Base-by-base conservation (phyloP, 2,329 filamentous ascomycete genomes). In the Didymella pinodella region DNA sequence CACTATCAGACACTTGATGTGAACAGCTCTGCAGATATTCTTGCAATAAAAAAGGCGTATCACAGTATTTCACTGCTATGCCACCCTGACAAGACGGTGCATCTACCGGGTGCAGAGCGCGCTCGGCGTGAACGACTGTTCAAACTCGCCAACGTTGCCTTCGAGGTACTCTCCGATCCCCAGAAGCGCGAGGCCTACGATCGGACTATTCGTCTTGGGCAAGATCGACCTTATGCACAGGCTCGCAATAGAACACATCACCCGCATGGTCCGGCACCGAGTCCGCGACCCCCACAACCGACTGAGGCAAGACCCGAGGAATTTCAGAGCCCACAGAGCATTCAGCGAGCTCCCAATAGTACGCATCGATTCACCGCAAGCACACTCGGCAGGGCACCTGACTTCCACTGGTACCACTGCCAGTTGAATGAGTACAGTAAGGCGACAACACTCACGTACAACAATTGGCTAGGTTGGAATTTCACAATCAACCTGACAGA, bases 61-160 rank as follows among this genome's bases (percentile, higher is more conserved):
- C 16, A 46, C 22, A 45, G 43, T 12, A 53, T 53, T 25, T 46
- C 41, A 29, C 28, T 53, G 14, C 25, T 38, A 29, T 31, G 25
- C n/a, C 49, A 53, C 31, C 50, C 50, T 28, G 50, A 53, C 32
- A 53, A 53, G 28, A 46, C 41, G 18, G 11, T 46, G 12, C 49
- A 45, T 20, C 29, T 52, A 29, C 10, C 29, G 7, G 49, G 25
- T 18, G 12, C 20, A 22, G 49, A 52, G 14, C 49, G 49, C 16
- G 4, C 20, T 28, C 20, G 28, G 10, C 49, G 40, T 10, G 40
- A 52, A 32, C 40, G 45, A 18, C 4, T 36, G 8, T 52, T 45
- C 49, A 52, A 45, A 10, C 31, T 45, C n/a, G 49, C 40, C 16
- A 52, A 45, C 8, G 28, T 52, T 3, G 49, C 49, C 28, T 52